phyloP scores from a whole-genome alignment of 1,284 basidiomycete species.

The Heterobasidion parviporum region DNA sequence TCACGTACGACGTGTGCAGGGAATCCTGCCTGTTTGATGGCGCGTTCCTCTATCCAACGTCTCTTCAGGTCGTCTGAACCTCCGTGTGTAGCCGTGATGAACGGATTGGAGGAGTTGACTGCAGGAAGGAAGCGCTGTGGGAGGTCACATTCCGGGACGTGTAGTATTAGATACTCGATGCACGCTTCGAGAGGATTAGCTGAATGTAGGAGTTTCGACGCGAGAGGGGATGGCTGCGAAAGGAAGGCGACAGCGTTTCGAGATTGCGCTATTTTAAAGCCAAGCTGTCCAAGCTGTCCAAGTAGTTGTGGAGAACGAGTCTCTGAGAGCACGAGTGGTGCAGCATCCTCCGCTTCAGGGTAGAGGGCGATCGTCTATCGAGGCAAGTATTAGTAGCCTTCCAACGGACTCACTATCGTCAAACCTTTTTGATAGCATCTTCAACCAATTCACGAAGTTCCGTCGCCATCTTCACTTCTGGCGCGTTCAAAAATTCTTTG shows the following conservation, averaged over 20 bases:
- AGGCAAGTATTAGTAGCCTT: not conserved
- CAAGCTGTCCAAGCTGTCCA: constrained; percentile 43
- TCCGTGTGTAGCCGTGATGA: constrained; percentile 54
- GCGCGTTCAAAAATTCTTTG: constrained; percentile 55
- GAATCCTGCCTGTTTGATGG: constrained; percentile 81
- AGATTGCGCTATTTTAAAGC: constrained; percentile 46
- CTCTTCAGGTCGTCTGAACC: constrained; percentile 59
- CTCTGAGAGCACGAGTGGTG: constrained; percentile 37
- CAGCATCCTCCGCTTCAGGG: constrained; percentile 41
- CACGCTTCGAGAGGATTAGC: constrained; percentile 54
- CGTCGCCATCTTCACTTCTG: constrained; percentile 83
- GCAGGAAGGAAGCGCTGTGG: constrained; percentile 55
- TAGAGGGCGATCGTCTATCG: constrained; percentile 42
- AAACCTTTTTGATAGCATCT: constrained; percentile 70
- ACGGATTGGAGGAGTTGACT: constrained; percentile 61
- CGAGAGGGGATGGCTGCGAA: constrained; percentile 41
- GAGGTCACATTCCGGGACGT: constrained; percentile 73
- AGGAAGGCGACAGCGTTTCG: constrained; percentile 43
- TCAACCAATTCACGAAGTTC: constrained; percentile 77
- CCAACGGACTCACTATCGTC: constrained; percentile 4
- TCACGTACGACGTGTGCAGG: constrained; percentile 66
- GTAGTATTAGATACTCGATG: constrained; percentile 70
- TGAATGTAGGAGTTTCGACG: constrained; percentile 40
- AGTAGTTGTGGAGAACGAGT: constrained; percentile 31
- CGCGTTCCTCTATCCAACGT: constrained; percentile 80